Percentiles rank a stretch among this genome's conserved stretches.
Evolutionary conservation across 2,329 filamentous ascomycete genomes (phyloP).

Genomic region (Mycocentrospora acerina): DNA sequence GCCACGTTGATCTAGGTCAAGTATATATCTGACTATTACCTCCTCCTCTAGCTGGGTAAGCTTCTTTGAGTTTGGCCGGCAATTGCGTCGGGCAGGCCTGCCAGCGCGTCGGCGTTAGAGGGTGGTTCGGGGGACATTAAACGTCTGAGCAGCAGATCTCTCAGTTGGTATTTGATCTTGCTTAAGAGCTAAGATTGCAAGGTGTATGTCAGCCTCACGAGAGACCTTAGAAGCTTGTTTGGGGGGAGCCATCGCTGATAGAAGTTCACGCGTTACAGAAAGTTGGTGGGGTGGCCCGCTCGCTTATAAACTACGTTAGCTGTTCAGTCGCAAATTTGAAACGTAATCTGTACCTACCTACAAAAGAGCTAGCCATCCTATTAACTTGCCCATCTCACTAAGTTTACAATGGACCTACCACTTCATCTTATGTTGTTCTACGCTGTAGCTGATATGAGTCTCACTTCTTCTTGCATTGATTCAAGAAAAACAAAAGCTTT

Average conservation of each 20-base stretch:
- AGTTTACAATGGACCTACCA: too few species aligned
- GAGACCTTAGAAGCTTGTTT: background rate
- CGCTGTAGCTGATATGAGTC: too few species aligned
- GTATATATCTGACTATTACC: conserved; percentile 6
- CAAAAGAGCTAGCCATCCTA: too few species aligned
- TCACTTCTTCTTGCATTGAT: too few species aligned
- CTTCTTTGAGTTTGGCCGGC: too few species aligned
- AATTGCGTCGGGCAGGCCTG: too few species aligned
- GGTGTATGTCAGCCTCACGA: conserved; percentile 1
- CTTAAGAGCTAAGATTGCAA: conserved; percentile 9
- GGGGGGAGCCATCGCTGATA: conserved; percentile 5
- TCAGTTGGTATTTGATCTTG: conserved; percentile 2
- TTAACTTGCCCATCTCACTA: too few species aligned
- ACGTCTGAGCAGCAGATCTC: conserved; percentile 1
- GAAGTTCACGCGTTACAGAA: conserved; percentile 1
- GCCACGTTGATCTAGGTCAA: conserved; percentile 8
- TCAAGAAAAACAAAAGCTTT: too few species aligned
- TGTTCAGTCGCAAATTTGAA: too few species aligned
- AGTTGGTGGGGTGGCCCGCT: conserved; percentile 4
- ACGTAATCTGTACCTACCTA: too few species aligned
- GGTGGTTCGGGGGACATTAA: conserved; percentile 2
- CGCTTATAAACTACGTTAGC: conserved; percentile 1
- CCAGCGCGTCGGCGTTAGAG: too few species aligned
- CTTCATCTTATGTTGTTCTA: too few species aligned
- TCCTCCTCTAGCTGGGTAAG: conserved; percentile 7